Evolutionary conservation across 202 grass and related monocot genomes (phyloP), one percentile per base, ranked within the genome.

Genomic region (Dendrocalamus latiflorus): DNA sequence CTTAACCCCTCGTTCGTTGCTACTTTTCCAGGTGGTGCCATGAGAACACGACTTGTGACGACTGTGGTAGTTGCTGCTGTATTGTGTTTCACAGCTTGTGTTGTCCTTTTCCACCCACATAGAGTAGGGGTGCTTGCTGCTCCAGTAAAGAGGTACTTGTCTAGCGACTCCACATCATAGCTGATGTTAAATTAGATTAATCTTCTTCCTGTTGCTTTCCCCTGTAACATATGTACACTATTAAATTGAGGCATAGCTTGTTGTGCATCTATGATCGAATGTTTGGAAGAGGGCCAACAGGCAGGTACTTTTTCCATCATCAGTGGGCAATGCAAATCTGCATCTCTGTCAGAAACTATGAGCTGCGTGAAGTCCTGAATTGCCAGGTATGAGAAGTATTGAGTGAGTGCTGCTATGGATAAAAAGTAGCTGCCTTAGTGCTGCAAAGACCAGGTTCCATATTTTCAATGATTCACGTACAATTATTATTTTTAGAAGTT

Each of bases 121-220:
- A 90, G 88, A 75, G 80, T 66, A 22, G 83, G 71, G 70, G 62
- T 63, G 11, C 87, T 94, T 92, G 84, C 78, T 24, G 53, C 80
- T 47, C 81, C 95, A 43, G 88, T 94, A 59, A 95, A 94, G 80
- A 83, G 91, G 22, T 96, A 82, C 83, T 84, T 91, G 75, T 94
- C 86, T 38, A 87, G 91, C 15, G 62, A 86, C 78, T 79, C 79
- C 0, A 13, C 86, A 65, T 79, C 48, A 66, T 93, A 91, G 93
- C 50, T 51, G 43, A 87, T 65, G 69, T 75, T 83, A 80, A 84
- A 41, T 75, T 45, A 80, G 70, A 65, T 16, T 20, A 18, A 69
- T n/a, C n/a, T n/a, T n/a, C n/a, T n/a, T 68, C 15, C 3, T 33
- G 25, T 12, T 57, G 33, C 33, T 78, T 67, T 62, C 4, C 9